Conservation (phyloP, 2,329 filamentous ascomycete species). For the Penicillium brasilianum region DNA sequence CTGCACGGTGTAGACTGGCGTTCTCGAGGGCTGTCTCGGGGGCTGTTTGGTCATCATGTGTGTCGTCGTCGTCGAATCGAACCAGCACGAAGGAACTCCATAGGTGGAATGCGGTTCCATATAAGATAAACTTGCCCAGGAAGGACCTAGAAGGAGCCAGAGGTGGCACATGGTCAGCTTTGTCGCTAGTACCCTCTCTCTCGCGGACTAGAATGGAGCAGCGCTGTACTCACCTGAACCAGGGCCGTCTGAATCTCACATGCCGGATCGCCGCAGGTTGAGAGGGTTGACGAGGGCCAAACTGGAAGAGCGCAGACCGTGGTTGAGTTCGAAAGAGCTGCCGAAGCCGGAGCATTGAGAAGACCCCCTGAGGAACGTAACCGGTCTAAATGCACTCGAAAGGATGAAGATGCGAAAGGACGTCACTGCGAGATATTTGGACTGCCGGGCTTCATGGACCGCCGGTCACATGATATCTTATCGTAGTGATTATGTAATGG, state of each 20-base stretch:
- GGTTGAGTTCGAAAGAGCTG: conserved; percentile 35
- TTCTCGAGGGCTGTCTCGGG: conserved; percentile 14
- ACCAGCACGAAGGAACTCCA: conserved; percentile 41
- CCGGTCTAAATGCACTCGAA: neutral
- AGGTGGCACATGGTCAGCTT: neutral
- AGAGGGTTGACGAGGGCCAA: conserved; percentile 26
- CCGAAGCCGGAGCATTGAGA: conserved; percentile 43
- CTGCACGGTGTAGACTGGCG: conserved; percentile 3
- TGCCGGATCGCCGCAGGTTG: conserved; percentile 34
- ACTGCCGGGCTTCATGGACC: neutral
- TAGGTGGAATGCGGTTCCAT: conserved; percentile 40
- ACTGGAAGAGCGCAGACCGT: conserved; percentile 27
- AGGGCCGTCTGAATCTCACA: conserved; percentile 42
- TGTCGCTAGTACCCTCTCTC: neutral
- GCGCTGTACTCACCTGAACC: conserved; percentile 38
- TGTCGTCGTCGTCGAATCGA: conserved; percentile 36
- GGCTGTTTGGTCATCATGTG: conserved; percentile 25
- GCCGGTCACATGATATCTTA: conserved; percentile 2
- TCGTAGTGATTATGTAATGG: neutral
- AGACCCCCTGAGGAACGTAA: conserved; percentile 17
- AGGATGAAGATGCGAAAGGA: neutral
- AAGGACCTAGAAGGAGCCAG: conserved; percentile 31
- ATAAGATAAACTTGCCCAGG: conserved; percentile 37
- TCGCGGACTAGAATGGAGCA: neutral
- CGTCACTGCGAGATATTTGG: neutral